Conservation (phyloP, 768 basidiomycete genomes). For the Termitomyces bulborhizus region DNA sequence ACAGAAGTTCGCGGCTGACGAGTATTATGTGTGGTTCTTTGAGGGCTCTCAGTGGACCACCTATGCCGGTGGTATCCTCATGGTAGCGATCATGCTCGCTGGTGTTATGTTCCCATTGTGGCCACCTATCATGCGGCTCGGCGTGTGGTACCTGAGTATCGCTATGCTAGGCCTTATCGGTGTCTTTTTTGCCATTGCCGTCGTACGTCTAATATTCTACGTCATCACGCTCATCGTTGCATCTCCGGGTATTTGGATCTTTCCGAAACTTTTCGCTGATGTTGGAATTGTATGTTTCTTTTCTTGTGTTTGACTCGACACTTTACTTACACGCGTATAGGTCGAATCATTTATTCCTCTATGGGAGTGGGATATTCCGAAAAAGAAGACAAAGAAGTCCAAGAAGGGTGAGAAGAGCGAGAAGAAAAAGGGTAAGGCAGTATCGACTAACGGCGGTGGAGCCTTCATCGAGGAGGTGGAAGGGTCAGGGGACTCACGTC, state of each 20-base stretch:
- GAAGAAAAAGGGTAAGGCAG: constrained; percentile 38
- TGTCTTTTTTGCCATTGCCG: constrained; percentile 84
- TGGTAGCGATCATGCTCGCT: constrained; percentile 92
- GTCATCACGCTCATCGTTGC: constrained; percentile 83
- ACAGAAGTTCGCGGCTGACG: constrained; percentile 69
- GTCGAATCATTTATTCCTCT: constrained; percentile 95
- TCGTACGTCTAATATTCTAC: constrained; percentile 90
- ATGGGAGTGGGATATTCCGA: constrained; percentile 94
- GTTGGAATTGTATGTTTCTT: constrained; percentile 85
- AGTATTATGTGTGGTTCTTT: constrained; percentile 97
- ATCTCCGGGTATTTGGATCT: constrained; percentile 96
- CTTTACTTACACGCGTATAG: constrained; percentile 32
- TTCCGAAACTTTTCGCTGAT: constrained; percentile 96
- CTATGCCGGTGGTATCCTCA: constrained; percentile 81
- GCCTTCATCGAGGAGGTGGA: constrained; percentile 42
- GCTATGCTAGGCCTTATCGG: constrained; percentile 83
- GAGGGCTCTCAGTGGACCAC: constrained; percentile 92
- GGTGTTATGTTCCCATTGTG: constrained; percentile 99
- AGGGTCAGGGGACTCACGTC: constrained; percentile 35
- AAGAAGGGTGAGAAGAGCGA: constrained; percentile 51
- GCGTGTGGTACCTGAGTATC: constrained; percentile 94
- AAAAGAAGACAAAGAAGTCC: constrained; percentile 53
- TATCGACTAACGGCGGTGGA: constrained; percentile 34
- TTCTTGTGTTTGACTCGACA: not conserved
- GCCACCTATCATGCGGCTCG: constrained; percentile 88